A percentile compares a stretch with the other conserved stretches of the same genome.
These are phyloP conservation scores for Leccinum olivaceopallidum DNA, from an alignment of 768 basidiomycete species.

Conservation along the genomic window DNA sequence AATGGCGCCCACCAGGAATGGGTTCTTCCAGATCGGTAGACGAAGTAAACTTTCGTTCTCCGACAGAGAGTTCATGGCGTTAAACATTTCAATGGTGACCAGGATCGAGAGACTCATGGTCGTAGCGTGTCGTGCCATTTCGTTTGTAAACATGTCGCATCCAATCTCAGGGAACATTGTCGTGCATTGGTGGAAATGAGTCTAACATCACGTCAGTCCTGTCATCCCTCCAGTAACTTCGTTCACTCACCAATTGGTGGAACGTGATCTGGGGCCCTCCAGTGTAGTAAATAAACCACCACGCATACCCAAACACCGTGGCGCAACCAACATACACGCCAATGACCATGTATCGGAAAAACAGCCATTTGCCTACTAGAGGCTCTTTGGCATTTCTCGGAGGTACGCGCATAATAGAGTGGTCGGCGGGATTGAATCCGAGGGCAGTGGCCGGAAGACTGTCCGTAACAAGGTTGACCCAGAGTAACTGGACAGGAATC, in stretches of 20 bases:
- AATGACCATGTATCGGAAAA: constrained; percentile 93
- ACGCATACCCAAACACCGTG: constrained; percentile 96
- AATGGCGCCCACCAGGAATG: constrained; percentile 88
- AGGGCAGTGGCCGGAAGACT: constrained; percentile 95
- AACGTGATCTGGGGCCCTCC: constrained; percentile 93
- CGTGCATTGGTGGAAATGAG: constrained; percentile 94
- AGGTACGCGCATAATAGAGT: constrained; percentile 94
- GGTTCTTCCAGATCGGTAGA: constrained; percentile 93
- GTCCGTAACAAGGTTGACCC: constrained; percentile 98
- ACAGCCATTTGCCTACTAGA: constrained; percentile 89
- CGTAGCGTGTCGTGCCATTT: constrained; percentile 82
- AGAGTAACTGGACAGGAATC: constrained; percentile 96
- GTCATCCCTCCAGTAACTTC: neutral
- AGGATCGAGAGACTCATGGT: constrained; percentile 97
- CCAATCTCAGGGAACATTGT: constrained; percentile 84
- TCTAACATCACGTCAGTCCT: constrained; percentile 46
- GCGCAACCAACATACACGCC: constrained; percentile 93
- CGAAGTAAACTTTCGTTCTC: constrained; percentile 93
- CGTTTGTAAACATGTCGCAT: constrained; percentile 93
- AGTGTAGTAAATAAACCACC: constrained; percentile 96
- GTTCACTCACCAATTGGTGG: constrained; percentile 77
- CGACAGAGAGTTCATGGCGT: constrained; percentile 96
- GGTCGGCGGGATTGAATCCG: constrained; percentile 97
- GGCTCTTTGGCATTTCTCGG: constrained; percentile 91
- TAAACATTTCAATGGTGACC: constrained; percentile 96